Conservation (phyloP, 495 filamentous ascomycete species). For the Achaetomiella virescens region DNA sequence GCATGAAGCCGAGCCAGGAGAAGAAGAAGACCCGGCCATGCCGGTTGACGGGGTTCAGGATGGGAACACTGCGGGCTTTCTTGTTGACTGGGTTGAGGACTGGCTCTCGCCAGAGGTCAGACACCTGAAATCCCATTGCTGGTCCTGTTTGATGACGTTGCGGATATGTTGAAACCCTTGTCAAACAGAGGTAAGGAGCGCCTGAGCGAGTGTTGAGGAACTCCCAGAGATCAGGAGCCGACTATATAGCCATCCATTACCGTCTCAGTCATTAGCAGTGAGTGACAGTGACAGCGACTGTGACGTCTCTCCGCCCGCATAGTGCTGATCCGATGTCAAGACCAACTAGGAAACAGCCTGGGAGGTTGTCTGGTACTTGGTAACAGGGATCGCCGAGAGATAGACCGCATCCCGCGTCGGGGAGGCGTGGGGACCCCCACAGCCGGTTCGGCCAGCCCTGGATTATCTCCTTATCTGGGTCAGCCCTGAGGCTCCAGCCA, state of each 20-base stretch:
- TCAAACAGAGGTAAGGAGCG: too few species aligned
- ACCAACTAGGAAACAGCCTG: neutral
- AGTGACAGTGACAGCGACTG: too few species aligned
- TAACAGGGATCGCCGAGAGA: slow-evolving; percentile 2
- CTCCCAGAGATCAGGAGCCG: neutral
- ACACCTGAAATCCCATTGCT: slow-evolving; percentile 40
- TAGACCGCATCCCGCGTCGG: neutral
- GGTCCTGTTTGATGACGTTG: neutral
- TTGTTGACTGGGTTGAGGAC: slow-evolving; percentile 68
- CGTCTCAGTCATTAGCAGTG: neutral
- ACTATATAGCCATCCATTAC: neutral
- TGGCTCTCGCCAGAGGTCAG: slow-evolving; percentile 53
- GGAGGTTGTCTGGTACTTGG: too few species aligned
- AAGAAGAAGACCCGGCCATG: slow-evolving; percentile 93
- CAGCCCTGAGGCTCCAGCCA: slow-evolving; percentile 4
- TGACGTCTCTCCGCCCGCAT: neutral
- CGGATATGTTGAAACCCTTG: too few species aligned
- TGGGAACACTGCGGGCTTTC: slow-evolving; percentile 74
- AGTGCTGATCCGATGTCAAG: neutral
- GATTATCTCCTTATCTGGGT: slow-evolving; percentile 6
- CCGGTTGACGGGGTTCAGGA: slow-evolving; percentile 70
- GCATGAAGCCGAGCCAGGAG: slow-evolving; percentile 92
- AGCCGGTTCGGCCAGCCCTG: neutral
- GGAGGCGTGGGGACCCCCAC: slow-evolving; percentile 9
- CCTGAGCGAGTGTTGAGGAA: neutral